A percentile compares a stretch with the other conserved stretches of the same genome.
Evolutionary conservation across 2,329 filamentous ascomycete species (phyloP).

Genomic region (Botrytis squamosa): DNA sequence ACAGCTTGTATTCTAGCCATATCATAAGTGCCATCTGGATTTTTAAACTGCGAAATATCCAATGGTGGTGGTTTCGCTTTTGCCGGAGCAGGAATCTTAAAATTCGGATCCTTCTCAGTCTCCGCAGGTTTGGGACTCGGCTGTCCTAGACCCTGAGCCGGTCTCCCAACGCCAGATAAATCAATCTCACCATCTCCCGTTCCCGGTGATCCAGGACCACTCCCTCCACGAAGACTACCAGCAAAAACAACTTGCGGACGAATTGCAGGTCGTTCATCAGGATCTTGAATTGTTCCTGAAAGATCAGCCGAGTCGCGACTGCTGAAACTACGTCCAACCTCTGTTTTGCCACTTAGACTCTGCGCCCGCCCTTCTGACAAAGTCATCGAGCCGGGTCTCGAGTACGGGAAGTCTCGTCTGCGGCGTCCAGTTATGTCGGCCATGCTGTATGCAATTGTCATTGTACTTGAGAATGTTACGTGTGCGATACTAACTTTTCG

Average conservation of each 20-base stretch:
- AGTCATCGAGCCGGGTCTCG: not conserved
- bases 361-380: not conserved
- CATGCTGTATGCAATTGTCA: not conserved
- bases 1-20: not conserved
- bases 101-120: too few species aligned
- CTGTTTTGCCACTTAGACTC: not conserved
- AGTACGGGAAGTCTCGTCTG: not conserved
- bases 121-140: not conserved
- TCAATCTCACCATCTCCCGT: not conserved
- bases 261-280: not conserved
- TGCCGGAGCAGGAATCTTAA: not conserved
- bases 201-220: not conserved
- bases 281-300: not conserved
- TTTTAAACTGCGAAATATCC: not conserved
- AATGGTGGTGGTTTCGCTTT: accelerated
- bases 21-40: not conserved
- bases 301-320: not conserved
- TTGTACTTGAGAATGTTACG: not conserved
- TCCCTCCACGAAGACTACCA: too few species aligned
- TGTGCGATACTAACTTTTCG: not conserved
- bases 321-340: not conserved
- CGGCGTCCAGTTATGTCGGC: not conserved
- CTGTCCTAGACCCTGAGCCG: not conserved
- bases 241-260: not conserved
- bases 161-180: not conserved